Base-by-base conservation (phyloP, 768 basidiomycete species). In the Amanita thiersii region DNA sequence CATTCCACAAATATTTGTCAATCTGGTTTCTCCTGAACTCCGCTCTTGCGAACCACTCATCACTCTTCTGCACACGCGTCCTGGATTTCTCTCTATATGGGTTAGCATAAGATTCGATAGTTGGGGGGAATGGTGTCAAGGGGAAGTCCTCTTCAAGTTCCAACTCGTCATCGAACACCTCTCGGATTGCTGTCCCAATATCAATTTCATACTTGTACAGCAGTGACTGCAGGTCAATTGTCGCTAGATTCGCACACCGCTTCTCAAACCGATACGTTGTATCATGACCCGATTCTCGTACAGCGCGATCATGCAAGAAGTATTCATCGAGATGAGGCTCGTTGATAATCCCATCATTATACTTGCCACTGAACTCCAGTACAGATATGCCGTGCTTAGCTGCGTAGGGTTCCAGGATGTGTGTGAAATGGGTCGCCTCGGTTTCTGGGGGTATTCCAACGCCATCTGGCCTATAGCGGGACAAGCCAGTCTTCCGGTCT, bases 131-230 rank as follows among this genome's bases (percentile, higher is more conserved):
- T 1, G 94, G 88, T 8, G 88, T 77, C 36, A 99, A 69, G 2
- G 78, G 69, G 59, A 97, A 99, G 45, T 93, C 89, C 52, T 97
- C 90, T 39, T 92, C 90, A 40, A 99, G 62, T 39, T 93, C 86
- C 39, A 99, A 68, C 59, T 87, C 78, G 56, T 93, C 92, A 52
- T 86, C 87, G 52, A 98, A 98, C 46, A 96, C 82, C 58, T 96
- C 91, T 44, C 83, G 78, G 56, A 99, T 97, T 18, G 92, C 91
- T 7, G 90, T 93, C n/a, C 90, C 96, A 47, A 99, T 98, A 56
- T 99, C 94, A 46, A 91, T 76, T 61, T 99, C 94, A 52, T 97
- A 98, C 72, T 99, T 99, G 78, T 94, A 99, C 34, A 99, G 68
- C 56, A 99, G 69, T 36, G 92, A 79, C 66, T 97, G 93, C 50